Percentiles rank a stretch among this genome's conserved stretches.
These are phyloP conservation scores for Beauveria asiatica DNA, from an alignment of 2,329 filamentous ascomycete species.

Conservation along the genomic window DNA sequence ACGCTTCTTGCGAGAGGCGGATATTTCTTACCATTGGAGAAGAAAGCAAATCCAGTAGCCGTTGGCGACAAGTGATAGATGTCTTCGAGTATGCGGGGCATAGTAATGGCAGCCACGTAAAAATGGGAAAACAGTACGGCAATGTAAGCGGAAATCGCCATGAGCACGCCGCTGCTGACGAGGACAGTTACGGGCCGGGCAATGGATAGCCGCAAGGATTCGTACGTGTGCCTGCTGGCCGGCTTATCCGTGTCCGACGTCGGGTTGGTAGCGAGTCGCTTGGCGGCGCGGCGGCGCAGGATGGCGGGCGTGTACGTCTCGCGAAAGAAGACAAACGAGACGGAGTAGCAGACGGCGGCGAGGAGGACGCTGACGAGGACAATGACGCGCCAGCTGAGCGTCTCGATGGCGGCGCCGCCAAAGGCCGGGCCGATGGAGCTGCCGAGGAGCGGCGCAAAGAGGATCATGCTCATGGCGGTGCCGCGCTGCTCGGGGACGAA, in stretches of 20 bases:
- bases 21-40: slow-evolving; percentile 1
- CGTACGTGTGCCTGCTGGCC: background rate
- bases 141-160: slow-evolving; percentile 35
- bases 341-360: slow-evolving; percentile 38
- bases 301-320: slow-evolving; percentile 54
- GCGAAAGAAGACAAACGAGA: slow-evolving; percentile 42
- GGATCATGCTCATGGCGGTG: slow-evolving; percentile 47
- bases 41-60: slow-evolving; percentile 41
- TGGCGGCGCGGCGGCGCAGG: slow-evolving; percentile 30
- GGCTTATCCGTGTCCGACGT: background rate
- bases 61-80: slow-evolving; percentile 41
- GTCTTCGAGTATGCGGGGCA: slow-evolving; percentile 39
- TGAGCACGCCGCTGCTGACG: slow-evolving; percentile 41
- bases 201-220: background rate
- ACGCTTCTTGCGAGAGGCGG: background rate
- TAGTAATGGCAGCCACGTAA: slow-evolving; percentile 43
- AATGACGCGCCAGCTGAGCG: slow-evolving; percentile 44
- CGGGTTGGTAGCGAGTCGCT: slow-evolving; percentile 15
- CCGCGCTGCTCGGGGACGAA: slow-evolving; percentile 50
- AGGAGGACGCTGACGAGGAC: slow-evolving; percentile 42
- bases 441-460: slow-evolving; percentile 48
- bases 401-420: slow-evolving; percentile 44
- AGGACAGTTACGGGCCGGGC: slow-evolving; percentile 37
- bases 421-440: slow-evolving; percentile 50
- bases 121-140: slow-evolving; percentile 40